Conservation (phyloP, 2,329 filamentous ascomycete species). For the Aspergillus sp. region DNA sequence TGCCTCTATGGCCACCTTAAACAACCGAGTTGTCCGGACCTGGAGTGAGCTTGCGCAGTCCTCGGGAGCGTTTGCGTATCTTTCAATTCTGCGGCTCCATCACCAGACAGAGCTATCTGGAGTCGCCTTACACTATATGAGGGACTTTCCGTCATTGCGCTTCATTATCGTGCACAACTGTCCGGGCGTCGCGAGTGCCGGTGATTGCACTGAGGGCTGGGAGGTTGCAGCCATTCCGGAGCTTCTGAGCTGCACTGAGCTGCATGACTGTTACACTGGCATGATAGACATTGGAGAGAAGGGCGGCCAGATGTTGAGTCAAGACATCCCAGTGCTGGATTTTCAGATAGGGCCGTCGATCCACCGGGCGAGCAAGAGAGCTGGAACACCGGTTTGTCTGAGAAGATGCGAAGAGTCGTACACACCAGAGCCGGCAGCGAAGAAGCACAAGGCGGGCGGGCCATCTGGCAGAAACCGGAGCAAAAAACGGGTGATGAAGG, state of each 20-base stretch:
- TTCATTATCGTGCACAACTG: conserved; percentile 27
- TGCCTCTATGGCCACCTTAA: conserved; percentile 15
- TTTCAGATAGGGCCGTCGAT: conserved; percentile 14
- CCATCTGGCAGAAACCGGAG: conserved; percentile 3
- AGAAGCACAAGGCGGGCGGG: conserved; percentile 4
- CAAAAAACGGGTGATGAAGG: conserved; percentile 17
- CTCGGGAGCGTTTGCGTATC: conserved; percentile 25
- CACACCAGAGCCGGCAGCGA: conserved; percentile 1
- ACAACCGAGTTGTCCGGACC: conserved; percentile 31
- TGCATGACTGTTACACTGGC: conserved; percentile 10
- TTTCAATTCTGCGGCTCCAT: conserved; percentile 28
- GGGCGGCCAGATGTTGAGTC: not conserved
- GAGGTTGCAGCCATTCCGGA: conserved; percentile 4
- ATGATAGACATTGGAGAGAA: conserved; percentile 3
- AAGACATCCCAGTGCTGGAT: conserved; percentile 14
- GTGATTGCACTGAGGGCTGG: conserved; percentile 21
- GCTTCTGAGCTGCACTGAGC: conserved; percentile 1
- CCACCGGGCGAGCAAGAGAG: not conserved
- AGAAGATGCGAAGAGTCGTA: conserved; percentile 4
- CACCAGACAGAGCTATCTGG: conserved; percentile 23
- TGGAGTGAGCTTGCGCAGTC: conserved; percentile 31
- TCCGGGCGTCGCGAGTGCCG: conserved; percentile 14
- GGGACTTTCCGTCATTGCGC: conserved; percentile 26
- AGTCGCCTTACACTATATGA: conserved; percentile 25
- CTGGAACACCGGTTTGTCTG: conserved; percentile 5